Percentiles rank a stretch among this genome's conserved stretches.
Evolutionary conservation across 495 filamentous ascomycete genomes (phyloP).

Genomic region (Annulohypoxylon bovei): DNA sequence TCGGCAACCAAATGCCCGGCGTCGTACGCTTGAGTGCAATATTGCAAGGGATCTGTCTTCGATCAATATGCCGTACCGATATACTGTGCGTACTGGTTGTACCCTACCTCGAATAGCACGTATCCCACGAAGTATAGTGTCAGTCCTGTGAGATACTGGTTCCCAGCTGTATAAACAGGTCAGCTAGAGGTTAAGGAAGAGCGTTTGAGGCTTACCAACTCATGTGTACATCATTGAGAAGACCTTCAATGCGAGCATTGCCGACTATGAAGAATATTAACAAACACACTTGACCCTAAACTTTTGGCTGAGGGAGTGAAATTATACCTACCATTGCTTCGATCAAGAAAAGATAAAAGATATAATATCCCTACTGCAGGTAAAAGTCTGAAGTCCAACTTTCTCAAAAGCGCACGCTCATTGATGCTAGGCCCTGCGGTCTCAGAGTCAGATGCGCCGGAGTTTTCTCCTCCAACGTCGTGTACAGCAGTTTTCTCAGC

Average conservation of each 20-base stretch:
- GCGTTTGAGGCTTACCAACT: conserved; percentile 46
- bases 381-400: conserved; percentile 70
- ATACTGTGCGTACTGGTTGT: neutral
- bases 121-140: conserved; percentile 83
- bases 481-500: conserved; percentile 23
- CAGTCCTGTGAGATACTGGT: conserved; percentile 76
- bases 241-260: conserved; percentile 68
- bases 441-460: conserved; percentile 42
- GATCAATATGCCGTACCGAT: neutral
- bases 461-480: conserved; percentile 10
- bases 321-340: conserved; percentile 75
- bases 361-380: conserved; percentile 76
- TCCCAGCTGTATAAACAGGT: conserved; percentile 55
- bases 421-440: conserved; percentile 53
- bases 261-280: conserved; percentile 45
- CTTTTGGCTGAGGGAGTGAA: neutral
- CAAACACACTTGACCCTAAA: neutral
- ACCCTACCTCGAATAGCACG: conserved; percentile 67
- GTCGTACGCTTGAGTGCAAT: conserved; percentile 77
- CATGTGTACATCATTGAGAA: conserved; percentile 71
- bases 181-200: neutral
- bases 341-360: conserved; percentile 76
- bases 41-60: conserved; percentile 71
- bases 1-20: conserved; percentile 66
- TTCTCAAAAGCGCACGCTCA: conserved; percentile 70